Evolutionary conservation across 768 basidiomycete genomes (phyloP).

Genomic region (Cystofilobasidium macerans): DNA sequence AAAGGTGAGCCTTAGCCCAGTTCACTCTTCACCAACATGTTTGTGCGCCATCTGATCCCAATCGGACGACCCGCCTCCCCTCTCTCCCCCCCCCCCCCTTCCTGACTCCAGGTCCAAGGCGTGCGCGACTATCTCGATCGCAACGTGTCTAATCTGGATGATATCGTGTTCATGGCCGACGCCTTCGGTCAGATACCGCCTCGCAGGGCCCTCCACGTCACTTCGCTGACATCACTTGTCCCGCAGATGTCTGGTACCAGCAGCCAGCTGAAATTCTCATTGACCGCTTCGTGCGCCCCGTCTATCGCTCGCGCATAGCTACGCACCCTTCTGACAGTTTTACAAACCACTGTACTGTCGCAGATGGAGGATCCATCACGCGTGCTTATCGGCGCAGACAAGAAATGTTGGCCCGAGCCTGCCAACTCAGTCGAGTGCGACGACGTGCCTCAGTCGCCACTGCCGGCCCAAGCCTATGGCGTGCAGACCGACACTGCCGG

Average conservation of each 20-base stretch:
- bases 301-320: too few species aligned
- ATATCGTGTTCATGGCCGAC: conserved; percentile 15
- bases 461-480: neutral
- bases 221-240: too few species aligned
- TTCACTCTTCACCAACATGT: too few species aligned
- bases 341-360: too few species aligned
- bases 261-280: neutral
- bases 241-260: conserved; percentile 20
- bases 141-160: neutral
- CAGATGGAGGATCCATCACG: neutral
- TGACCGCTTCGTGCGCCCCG: neutral
- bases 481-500: too few species aligned
- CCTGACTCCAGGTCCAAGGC: conserved; percentile 16
- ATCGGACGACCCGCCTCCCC: too few species aligned
- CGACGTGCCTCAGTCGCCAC: neutral
- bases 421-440: conserved; percentile 5
- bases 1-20: too few species aligned
- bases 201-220: too few species aligned
- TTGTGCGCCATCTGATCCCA: too few species aligned
- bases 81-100: too few species aligned
- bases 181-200: too few species aligned
- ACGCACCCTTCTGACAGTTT: too few species aligned
- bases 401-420: conserved; percentile 7
- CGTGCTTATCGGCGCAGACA: conserved; percentile 12
- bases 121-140: conserved; percentile 2